Conservation (phyloP, 1,284 basidiomycete genomes). For the Fereydounia khargensis region DNA sequence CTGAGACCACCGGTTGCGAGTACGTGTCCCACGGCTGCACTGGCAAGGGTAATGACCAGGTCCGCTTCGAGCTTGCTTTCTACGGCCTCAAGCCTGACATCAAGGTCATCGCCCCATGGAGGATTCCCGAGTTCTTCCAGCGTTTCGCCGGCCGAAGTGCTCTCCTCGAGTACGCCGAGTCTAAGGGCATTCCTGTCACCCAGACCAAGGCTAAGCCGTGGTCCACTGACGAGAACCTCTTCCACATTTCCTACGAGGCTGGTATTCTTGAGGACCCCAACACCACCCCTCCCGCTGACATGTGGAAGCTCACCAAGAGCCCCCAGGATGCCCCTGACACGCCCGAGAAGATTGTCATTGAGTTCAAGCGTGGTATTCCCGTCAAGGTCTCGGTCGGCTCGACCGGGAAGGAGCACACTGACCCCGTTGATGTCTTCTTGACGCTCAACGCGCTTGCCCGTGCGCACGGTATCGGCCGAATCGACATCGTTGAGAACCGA, state of each 20-base stretch:
- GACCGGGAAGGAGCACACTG: conserved; percentile 63
- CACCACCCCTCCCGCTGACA: conserved; percentile 90
- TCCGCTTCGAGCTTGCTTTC: conserved; percentile 98
- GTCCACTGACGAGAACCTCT: conserved; percentile 95
- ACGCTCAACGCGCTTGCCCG: conserved; percentile 86
- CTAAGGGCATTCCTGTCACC: conserved; percentile 86
- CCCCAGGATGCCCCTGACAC: conserved; percentile 77
- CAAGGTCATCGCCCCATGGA: conserved; percentile 98
- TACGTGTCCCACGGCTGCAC: conserved; percentile 98
- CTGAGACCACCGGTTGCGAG: conserved; percentile 68
- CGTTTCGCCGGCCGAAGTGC: conserved; percentile 93
- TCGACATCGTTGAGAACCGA: conserved; percentile 98
- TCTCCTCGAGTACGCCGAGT: conserved; percentile 82
- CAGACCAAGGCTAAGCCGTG: conserved; percentile 97
- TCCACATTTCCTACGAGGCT: conserved; percentile 99
- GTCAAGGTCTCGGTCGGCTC: conserved; percentile 41
- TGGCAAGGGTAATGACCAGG: conserved; percentile 99
- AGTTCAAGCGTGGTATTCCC: conserved; percentile 76
- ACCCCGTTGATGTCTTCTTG: conserved; percentile 93
- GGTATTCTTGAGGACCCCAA: conserved; percentile 97
- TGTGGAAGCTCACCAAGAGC: conserved; percentile 95
- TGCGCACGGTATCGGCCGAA: conserved; percentile 90
- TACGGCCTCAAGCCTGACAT: conserved; percentile 97
- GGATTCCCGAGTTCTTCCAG: conserved; percentile 94
- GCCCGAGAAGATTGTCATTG: conserved; percentile 70